These are phyloP conservation scores for Fusarium redolens DNA, from an alignment of 2,329 filamentous ascomycete species.

Conservation along the genomic window DNA sequence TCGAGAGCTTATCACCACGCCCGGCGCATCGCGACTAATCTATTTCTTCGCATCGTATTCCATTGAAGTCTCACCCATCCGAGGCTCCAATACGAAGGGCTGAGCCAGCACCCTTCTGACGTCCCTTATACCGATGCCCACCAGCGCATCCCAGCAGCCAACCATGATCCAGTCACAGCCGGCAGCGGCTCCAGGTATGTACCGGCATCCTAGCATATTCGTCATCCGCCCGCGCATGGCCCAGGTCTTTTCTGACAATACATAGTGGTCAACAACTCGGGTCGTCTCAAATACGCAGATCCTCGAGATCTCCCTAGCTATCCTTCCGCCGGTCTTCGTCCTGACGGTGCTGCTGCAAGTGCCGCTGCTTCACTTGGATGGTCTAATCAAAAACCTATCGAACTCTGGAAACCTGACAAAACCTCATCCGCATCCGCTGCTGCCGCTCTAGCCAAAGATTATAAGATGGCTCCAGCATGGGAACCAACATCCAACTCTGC, in stretches of 20 bases:
- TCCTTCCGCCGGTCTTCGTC: constrained; percentile 71
- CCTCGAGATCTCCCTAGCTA: constrained; percentile 80
- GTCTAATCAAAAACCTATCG: constrained; percentile 72
- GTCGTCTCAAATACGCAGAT: constrained; percentile 75
- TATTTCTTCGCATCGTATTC: constrained; percentile 3
- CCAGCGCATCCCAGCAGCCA: constrained; percentile 38
- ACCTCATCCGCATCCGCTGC: constrained; percentile 62
- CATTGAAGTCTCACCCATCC: constrained; percentile 16
- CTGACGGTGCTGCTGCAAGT: constrained; percentile 72
- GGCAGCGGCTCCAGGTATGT: constrained; percentile 41
- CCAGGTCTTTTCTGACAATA: constrained; percentile 22
- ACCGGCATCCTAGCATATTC: constrained; percentile 16
- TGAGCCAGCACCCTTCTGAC: constrained; percentile 17
- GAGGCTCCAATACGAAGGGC: constrained; percentile 33
- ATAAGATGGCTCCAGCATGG: constrained; percentile 64
- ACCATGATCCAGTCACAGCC: constrained; percentile 45
- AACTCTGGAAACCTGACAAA: constrained; percentile 74
- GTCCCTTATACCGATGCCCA: constrained; percentile 29
- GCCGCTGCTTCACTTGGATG: constrained; percentile 81
- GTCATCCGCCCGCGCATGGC: constrained; percentile 20
- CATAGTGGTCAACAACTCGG: constrained; percentile 48
- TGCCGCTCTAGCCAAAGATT: constrained; percentile 56
- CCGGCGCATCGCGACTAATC: constrained; percentile 11
- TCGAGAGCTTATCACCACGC: constrained; percentile 5
- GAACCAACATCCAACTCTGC: constrained; percentile 72